phyloP scores from a whole-genome alignment of 192 early-diverging fungal genomes.

The Ambispora gerdemannii region DNA sequence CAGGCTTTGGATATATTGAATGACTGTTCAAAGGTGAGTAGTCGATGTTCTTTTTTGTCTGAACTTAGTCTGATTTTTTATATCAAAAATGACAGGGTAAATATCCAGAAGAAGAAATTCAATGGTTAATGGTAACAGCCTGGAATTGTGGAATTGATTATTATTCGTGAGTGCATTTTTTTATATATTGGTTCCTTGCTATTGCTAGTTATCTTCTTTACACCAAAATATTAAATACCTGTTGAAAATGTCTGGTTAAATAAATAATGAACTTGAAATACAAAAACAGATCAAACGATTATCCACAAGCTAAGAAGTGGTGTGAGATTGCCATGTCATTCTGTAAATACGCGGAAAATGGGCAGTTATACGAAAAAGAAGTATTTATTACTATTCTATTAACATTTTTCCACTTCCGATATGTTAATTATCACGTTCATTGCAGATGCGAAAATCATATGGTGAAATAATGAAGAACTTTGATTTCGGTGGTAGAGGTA shows the following conservation, averaged over 20 bases:
- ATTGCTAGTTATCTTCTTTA: neutral
- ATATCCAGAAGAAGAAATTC: constrained; percentile 34
- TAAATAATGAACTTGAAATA: neutral
- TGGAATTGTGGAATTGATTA: constrained; percentile 35
- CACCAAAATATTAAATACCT: neutral
- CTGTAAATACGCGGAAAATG: constrained; percentile 20
- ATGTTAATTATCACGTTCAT: neutral
- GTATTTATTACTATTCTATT: neutral
- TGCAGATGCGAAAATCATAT: constrained; percentile 28
- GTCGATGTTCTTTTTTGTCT: neutral
- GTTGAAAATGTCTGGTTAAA: neutral
- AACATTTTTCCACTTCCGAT: neutral
- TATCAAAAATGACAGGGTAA: neutral
- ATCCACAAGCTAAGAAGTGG: constrained; percentile 25
- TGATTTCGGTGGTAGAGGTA: neutral
- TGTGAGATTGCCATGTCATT: constrained; percentile 27
- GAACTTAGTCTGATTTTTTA: neutral
- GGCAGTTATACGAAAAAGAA: constrained; percentile 23
- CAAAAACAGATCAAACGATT: constrained; percentile 21
- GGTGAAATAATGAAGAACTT: constrained; percentile 22
- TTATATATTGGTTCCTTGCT: neutral
- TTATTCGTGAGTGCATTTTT: constrained; percentile 25
- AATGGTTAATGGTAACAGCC: constrained; percentile 32
- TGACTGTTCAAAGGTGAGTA: constrained; percentile 19
- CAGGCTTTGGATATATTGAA: constrained; percentile 29